Base-by-base conservation (phyloP, 108 stramenopile genomes). In the Aurantiochytrium sp. region DNA sequence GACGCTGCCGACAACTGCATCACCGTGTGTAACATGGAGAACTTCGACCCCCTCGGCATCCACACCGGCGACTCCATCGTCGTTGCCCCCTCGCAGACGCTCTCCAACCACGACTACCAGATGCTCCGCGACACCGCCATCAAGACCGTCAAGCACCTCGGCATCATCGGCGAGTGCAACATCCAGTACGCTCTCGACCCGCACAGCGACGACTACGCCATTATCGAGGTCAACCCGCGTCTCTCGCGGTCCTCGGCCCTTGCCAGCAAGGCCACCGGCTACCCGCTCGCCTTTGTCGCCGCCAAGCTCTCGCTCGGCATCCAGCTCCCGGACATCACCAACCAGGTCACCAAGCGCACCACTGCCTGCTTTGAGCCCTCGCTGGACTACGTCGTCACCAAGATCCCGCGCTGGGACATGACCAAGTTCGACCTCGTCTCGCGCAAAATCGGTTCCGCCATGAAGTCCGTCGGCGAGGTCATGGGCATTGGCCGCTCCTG, bases 21-120 rank as follows among this genome's bases (percentile, higher is more conserved):
- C 88, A 99, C 98, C 69, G 98, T 99, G 36, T 99, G 98, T 91
- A 99, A 99, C 93, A 99, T 99, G 98, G 98, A 99, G 89, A 97
- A 97, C 92, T 98, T 98, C 87, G 97, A 98, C 92, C 97, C 97
- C 32, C 93, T 97, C 52, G 97, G 98, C 59, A 96, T 98, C 69
- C 98, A 97, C 93, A 98, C 98, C 55, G 98, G 98, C 24, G 98
- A 99, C 88, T 96, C 96, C 87, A 98, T 99, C 89, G 98, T 99
- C 48, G 94, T 99, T 91, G 98, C 98, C 50, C 98, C 98, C 34
- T 97, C 96, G 8, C 98, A 99, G 88, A 99, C 98, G 59, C 89
- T 99, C 48, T 96, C 95, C 45, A 97, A 99, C 92, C 92, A 94
- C 54, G 98, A 98, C 90, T 98, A 98, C 91, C 96, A 96, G 93